phyloP scores from a whole-genome alignment of 108 stramenopile genomes.

The Discostella stelligeroides region DNA sequence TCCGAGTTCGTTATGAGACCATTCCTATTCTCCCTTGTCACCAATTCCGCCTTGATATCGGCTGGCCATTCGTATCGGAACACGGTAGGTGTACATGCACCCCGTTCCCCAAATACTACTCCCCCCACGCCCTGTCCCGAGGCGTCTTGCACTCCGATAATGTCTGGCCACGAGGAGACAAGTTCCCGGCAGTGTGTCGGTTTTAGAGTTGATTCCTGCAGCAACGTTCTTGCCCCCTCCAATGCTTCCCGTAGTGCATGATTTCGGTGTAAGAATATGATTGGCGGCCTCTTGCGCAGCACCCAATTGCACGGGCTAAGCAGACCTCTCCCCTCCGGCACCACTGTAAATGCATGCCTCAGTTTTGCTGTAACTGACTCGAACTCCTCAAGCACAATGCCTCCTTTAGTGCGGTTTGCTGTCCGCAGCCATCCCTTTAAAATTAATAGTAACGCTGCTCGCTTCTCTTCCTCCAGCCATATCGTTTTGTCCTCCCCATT shows the following conservation, averaged over 20 bases:
- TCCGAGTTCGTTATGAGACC: not conserved
- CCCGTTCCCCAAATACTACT: too few relatives aligned
- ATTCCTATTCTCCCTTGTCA: too few relatives aligned
- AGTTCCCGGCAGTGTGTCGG: not conserved
- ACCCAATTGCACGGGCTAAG: too few relatives aligned
- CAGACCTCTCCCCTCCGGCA: conserved; percentile 6
- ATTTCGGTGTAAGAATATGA: not conserved
- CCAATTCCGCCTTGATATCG: not conserved
- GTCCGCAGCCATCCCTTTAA: not conserved
- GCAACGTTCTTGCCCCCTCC: not conserved
- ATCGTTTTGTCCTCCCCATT: too few relatives aligned
- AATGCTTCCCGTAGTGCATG: not conserved
- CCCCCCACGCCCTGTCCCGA: too few relatives aligned
- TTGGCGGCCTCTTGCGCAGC: not conserved
- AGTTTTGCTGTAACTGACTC: not conserved
- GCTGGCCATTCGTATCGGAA: not conserved
- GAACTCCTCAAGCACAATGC: not conserved
- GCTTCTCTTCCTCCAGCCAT: too few relatives aligned
- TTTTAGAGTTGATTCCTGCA: not conserved
- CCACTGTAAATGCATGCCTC: not conserved
- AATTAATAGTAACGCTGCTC: not conserved
- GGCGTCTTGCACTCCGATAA: too few relatives aligned
- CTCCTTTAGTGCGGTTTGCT: not conserved
- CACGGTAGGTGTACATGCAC: not conserved
- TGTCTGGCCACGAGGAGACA: conserved; percentile 32